Conservation (phyloP, 2,329 filamentous ascomycete species). For the Botrytis galanthina region DNA sequence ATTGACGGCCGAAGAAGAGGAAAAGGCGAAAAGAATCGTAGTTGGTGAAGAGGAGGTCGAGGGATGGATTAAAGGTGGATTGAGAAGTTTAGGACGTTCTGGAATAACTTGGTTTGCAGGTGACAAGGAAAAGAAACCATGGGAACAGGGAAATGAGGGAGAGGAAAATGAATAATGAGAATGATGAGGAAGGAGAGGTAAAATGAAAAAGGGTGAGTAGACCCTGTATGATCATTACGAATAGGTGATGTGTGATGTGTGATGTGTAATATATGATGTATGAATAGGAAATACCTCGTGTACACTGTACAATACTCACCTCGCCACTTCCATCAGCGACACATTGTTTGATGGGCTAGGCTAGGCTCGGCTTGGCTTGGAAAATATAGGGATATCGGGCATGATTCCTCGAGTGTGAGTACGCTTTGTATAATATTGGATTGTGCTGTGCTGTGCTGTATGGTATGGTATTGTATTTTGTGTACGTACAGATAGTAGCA, state of each 20-base stretch:
- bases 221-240: background rate
- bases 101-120: conserved; percentile 29
- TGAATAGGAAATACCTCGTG: background rate
- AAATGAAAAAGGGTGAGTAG: background rate
- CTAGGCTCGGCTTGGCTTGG: background rate
- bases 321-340: background rate
- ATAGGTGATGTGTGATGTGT: background rate
- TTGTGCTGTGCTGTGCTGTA: too few species aligned
- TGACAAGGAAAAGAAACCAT: conserved; percentile 19
- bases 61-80: conserved; percentile 62
- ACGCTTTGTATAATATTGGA: background rate
- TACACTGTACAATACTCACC: background rate
- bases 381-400: too few species aligned
- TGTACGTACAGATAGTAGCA: background rate
- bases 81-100: conserved; percentile 48
- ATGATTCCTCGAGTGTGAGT: too few species aligned
- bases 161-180: conserved; percentile 22
- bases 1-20: conserved; percentile 67
- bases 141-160: conserved; percentile 12
- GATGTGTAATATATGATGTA: background rate
- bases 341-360: background rate
- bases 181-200: background rate
- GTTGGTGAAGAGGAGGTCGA: conserved; percentile 68
- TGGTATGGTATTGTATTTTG: background rate
- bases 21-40: conserved; percentile 58